Percentiles rank a stretch among this genome's conserved stretches.
phyloP scores from a whole-genome alignment of 148 eudicot genomes.

The Linanthus parryae region DNA sequence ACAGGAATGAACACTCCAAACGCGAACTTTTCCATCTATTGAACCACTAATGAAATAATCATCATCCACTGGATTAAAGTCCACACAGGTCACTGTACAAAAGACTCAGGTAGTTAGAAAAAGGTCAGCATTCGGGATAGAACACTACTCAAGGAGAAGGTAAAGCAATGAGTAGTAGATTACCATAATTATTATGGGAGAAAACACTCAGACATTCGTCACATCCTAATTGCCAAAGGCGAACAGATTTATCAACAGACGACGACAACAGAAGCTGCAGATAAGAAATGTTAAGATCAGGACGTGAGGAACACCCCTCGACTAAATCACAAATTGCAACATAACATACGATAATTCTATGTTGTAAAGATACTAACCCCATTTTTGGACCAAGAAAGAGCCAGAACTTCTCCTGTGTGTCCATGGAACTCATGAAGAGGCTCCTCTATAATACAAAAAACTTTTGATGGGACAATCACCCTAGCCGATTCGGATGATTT shows the following conservation, averaged over 20 bases:
- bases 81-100: slow-evolving; percentile 73
- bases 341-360: not conserved
- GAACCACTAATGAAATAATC: slow-evolving; percentile 84
- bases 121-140: not conserved
- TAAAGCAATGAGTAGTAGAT: slow-evolving; percentile 7
- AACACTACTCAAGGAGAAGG: not conserved
- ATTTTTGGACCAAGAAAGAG: slow-evolving; percentile 74
- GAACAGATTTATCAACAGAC: slow-evolving; percentile 82
- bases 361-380: slow-evolving; percentile 61
- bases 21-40: slow-evolving; percentile 86
- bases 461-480: slow-evolving; percentile 71
- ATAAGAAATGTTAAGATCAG: not conserved
- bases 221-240: slow-evolving; percentile 72
- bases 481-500: slow-evolving; percentile 49
- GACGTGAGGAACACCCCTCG: not conserved
- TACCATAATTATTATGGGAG: slow-evolving; percentile 81
- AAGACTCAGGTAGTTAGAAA: slow-evolving; percentile 6
- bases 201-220: slow-evolving; percentile 47
- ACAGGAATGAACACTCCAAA: slow-evolving; percentile 60
- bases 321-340: not conserved
- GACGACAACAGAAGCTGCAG: slow-evolving; percentile 67
- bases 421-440: slow-evolving; percentile 72
- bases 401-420: slow-evolving; percentile 68
- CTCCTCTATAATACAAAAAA: slow-evolving; percentile 59
- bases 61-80: slow-evolving; percentile 70